These are phyloP conservation scores for Ramaria rubella DNA, from an alignment of 768 basidiomycete species.

Conservation along the genomic window DNA sequence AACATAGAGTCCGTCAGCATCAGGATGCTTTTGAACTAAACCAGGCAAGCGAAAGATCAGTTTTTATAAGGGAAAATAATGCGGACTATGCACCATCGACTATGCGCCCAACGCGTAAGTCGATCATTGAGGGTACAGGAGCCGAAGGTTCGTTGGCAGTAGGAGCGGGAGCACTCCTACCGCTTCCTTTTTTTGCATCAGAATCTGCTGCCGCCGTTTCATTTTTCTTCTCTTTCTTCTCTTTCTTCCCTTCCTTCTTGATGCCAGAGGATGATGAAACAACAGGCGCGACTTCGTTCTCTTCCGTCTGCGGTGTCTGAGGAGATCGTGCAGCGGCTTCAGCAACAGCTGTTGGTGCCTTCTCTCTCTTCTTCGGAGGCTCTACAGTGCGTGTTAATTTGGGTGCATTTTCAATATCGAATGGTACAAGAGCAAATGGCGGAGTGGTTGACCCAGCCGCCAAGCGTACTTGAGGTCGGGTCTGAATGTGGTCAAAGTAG, in stretches of 20 bases:
- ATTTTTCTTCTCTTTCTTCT: conserved; percentile 39
- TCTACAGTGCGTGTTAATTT: conserved; percentile 65
- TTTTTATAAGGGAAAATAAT: not conserved
- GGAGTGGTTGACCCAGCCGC: conserved; percentile 46
- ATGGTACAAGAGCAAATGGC: conserved; percentile 45
- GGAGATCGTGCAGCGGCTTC: not conserved
- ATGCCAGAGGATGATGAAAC: conserved; percentile 28
- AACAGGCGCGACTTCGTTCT: conserved; percentile 25
- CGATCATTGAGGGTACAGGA: conserved; percentile 94
- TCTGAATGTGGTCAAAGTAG: conserved; percentile 94
- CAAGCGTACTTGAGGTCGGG: conserved; percentile 51
- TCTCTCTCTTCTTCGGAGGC: conserved; percentile 71
- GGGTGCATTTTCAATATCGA: conserved; percentile 76
- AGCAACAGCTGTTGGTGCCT: conserved; percentile 28
- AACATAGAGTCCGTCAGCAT: conserved; percentile 95
- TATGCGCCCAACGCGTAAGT: conserved; percentile 89
- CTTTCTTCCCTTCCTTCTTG: conserved; percentile 29
- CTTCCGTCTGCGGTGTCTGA: too few species aligned
- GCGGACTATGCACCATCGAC: conserved; percentile 60
- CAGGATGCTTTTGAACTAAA: conserved; percentile 90
- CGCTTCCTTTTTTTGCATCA: conserved; percentile 29
- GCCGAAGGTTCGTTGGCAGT: conserved; percentile 64
- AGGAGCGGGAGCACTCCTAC: conserved; percentile 20
- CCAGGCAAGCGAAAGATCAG: not conserved
- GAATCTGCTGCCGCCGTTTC: conserved; percentile 26